A percentile compares a stretch with the other conserved stretches of the same genome.
Conservation (phyloP, 768 basidiomycete species). For the Hygrocybe punicea region DNA sequence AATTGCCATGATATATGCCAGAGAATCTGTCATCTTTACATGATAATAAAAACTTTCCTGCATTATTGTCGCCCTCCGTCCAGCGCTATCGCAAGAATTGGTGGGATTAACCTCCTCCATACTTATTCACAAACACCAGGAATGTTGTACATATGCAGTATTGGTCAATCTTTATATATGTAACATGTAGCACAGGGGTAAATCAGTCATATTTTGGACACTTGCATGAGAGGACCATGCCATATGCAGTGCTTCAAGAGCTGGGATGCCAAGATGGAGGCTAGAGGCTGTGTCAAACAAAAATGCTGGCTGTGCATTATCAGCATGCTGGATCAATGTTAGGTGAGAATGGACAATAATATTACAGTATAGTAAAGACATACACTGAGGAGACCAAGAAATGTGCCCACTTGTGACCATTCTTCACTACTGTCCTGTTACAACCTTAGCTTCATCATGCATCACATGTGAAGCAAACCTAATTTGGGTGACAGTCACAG, state of each 20-base stretch:
- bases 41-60: too few species aligned
- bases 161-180: conserved; percentile 22
- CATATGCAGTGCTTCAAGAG: conserved; percentile 30
- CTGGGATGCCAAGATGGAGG: conserved; percentile 31
- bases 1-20: conserved; percentile 33
- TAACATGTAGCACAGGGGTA: conserved; percentile 20
- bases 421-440: too few species aligned
- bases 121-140: too few species aligned
- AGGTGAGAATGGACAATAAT: neutral
- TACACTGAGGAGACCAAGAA: neutral
- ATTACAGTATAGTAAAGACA: neutral
- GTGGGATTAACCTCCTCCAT: too few species aligned
- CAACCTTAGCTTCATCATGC: too few species aligned
- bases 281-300: conserved; percentile 28
- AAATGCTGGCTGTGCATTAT: conserved; percentile 33
- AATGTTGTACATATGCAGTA: too few species aligned
- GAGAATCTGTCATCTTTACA: conserved; percentile 21
- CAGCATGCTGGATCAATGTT: conserved; percentile 25
- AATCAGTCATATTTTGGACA: conserved; percentile 20
- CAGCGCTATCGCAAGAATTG: too few species aligned
- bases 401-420: neutral
- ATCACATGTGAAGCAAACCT: too few species aligned
- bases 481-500: too few species aligned
- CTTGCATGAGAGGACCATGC: conserved; percentile 20
- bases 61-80: too few species aligned